These are phyloP conservation scores for Xylaria arbuscula DNA, from an alignment of 2,329 filamentous ascomycete species.

Conservation along the genomic window DNA sequence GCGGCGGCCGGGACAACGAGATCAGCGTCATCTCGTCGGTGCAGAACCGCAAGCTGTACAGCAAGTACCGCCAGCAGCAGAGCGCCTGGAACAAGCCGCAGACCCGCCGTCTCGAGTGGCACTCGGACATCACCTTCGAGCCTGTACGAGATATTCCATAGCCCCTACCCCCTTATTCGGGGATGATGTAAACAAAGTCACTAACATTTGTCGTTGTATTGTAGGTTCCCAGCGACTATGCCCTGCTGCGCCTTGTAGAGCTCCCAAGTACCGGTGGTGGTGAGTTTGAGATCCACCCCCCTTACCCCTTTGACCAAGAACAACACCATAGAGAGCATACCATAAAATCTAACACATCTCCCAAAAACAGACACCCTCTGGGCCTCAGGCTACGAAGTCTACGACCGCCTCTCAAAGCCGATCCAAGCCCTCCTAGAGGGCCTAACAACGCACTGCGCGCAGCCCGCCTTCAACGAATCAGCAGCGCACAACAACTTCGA, in stretches of 20 bases:
- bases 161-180: background rate
- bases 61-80: constrained; percentile 13
- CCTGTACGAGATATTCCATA: constrained; percentile 46
- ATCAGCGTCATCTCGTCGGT: constrained; percentile 73
- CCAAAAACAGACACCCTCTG: constrained; percentile 55
- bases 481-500: constrained; percentile 56
- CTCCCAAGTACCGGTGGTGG: constrained; percentile 59
- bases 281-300: constrained; percentile 41
- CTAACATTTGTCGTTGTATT: background rate
- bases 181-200: no score
- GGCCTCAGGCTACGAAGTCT: constrained; percentile 60
- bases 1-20: constrained; percentile 67
- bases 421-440: constrained; percentile 61
- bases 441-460: constrained; percentile 58
- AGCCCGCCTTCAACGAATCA: constrained; percentile 54
- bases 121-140: constrained; percentile 68
- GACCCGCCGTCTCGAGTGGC: constrained; percentile 59
- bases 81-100: constrained; percentile 55
- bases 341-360: background rate
- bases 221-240: constrained; percentile 57
- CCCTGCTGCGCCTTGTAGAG: constrained; percentile 59
- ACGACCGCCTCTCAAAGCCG: constrained; percentile 60
- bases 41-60: constrained; percentile 63
- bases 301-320: no score
- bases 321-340: background rate